Percentiles rank a stretch among this genome's conserved stretches.
phyloP scores from a whole-genome alignment of 2,329 filamentous ascomycete species.

The Aspergillus sp. region DNA sequence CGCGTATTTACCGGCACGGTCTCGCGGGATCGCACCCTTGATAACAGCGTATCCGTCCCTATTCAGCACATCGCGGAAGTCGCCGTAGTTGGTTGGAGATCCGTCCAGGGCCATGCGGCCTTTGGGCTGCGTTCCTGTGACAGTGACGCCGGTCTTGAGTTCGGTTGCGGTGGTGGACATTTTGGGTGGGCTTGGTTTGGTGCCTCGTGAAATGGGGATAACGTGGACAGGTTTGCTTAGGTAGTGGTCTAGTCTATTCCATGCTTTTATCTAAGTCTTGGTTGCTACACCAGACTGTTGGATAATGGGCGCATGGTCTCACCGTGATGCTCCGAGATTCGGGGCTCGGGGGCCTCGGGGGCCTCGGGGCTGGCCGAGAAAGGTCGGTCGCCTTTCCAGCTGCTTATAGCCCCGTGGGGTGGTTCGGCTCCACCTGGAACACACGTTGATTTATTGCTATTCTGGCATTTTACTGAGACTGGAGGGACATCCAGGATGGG shows the following conservation, averaged over 20 bases:
- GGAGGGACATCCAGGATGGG: not conserved
- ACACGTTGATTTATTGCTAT: no score
- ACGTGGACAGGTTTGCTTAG: no score
- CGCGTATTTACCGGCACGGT: slow-evolving; percentile 36
- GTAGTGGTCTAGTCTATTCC: not conserved
- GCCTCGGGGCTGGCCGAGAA: not conserved
- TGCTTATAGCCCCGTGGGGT: no score
- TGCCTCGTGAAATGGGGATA: not conserved
- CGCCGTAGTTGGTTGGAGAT: slow-evolving; percentile 17
- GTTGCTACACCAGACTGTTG: no score
- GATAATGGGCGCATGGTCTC: no score
- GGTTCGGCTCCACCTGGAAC: not conserved
- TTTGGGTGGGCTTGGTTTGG: not conserved
- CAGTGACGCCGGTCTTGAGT: not conserved
- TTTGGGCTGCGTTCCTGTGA: slow-evolving; percentile 1
- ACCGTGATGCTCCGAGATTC: no score
- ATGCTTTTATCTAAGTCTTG: not conserved
- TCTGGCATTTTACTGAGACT: no score
- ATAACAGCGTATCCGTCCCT: slow-evolving; percentile 47
- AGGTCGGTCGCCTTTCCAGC: no score
- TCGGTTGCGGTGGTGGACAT: slow-evolving; percentile 20
- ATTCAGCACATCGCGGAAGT: slow-evolving; percentile 27
- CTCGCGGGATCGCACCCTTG: slow-evolving; percentile 46
- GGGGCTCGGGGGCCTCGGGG: not conserved
- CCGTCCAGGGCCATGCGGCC: slow-evolving; percentile 22